These are phyloP conservation scores for Tulasnella sp. DNA, from an alignment of 768 basidiomycete species.

Conservation along the genomic window DNA sequence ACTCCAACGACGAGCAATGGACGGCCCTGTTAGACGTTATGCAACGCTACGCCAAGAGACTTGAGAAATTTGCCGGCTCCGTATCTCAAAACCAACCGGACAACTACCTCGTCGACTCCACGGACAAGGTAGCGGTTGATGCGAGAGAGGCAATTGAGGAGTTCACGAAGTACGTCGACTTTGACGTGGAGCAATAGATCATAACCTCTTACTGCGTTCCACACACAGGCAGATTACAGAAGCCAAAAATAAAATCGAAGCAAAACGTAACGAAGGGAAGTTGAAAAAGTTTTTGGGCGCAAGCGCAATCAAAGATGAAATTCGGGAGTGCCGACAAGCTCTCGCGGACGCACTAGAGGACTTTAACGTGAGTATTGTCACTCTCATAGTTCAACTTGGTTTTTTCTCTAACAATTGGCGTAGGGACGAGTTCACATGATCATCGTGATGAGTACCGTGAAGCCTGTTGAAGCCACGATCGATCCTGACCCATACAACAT, in stretches of 20 bases:
- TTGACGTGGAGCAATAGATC: not conserved
- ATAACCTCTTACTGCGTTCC: not conserved
- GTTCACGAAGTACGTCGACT: not conserved
- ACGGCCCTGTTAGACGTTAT: not conserved
- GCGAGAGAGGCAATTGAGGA: not conserved
- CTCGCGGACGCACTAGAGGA: not conserved
- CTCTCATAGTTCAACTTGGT: not conserved
- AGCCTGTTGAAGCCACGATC: not conserved
- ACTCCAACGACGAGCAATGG: not conserved
- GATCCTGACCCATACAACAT: not conserved
- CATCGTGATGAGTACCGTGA: not conserved
- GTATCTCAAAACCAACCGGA: not conserved
- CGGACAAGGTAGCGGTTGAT: not conserved
- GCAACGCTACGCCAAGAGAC: not conserved
- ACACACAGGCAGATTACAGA: not conserved
- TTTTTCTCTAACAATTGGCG: not conserved
- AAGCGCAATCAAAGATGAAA: not conserved
- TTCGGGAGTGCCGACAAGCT: not conserved
- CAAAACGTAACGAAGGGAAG: not conserved
- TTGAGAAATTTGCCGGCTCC: not conserved
- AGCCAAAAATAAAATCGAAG: not conserved
- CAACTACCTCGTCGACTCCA: not conserved
- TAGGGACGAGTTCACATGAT: not conserved
- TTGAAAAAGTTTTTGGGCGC: not conserved
- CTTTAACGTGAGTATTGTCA: not conserved